Evolutionary conservation across 306 rosid genomes (phyloP), one percentile per base, ranked within the genome.

Genomic region (Oemleria cerasiformis): DNA sequence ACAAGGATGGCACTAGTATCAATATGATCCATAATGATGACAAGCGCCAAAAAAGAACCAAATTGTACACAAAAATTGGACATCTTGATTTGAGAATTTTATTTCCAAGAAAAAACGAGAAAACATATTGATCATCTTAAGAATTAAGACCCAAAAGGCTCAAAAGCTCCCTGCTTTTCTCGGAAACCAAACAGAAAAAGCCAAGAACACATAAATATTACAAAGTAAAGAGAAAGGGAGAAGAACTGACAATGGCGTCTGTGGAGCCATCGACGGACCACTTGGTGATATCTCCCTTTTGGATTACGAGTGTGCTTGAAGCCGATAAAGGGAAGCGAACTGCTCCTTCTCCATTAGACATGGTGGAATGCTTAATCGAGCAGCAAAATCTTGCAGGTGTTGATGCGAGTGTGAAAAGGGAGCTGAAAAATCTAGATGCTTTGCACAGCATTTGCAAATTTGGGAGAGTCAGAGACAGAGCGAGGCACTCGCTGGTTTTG

Each of bases 281-380:
- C 74, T 85, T 71, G 20, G 98, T 88, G 81, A 93, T 83, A 67
- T 93, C 98, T 2, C 98, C 98, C 80, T 65, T 84, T 80, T 91
- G 94, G 73, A 93, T 87, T 70, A 88, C 84, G 78, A 91, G 81
- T 51, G 86, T 66, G 65, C 66, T 73, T 12, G 88, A 74, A 7
- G 86, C 61, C 61, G 97, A 87, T 48, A 93, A 50, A 8, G 88
- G 88, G 62, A 91, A 87, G 25, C 91, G 96, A 76, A 78, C 77
- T 3, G 64, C 77, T 17, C 88, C 87, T 39, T 65, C 82, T 12
- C 77, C 85, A 45, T 16, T 76, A 12, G 80, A 68, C 73, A 83
- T 36, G 8, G 81, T 44, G 19, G 92, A 71, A 79, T 72, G 82
- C 61, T 45, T 69, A 40, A 40, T 21, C 15, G 19, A 67, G 58